Conservation (phyloP, 1,284 basidiomycete genomes). For the Coniferiporia weirii region DNA sequence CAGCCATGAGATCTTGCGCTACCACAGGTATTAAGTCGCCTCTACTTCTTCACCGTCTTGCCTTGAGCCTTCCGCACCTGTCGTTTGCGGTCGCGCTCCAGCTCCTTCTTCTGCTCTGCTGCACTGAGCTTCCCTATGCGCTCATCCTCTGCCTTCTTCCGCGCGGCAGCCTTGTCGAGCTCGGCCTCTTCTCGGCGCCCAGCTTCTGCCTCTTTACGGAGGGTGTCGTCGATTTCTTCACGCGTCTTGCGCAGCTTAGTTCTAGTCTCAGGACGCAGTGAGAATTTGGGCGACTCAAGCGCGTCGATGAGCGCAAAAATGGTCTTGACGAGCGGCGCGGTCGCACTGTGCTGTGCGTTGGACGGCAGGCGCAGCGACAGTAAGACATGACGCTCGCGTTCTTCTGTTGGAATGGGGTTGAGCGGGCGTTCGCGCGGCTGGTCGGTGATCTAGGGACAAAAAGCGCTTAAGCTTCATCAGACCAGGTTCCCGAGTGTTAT, state of each 20-base stretch:
- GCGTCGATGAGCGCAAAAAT: conserved; percentile 72
- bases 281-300: conserved; percentile 43
- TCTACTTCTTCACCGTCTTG: conserved; percentile 49
- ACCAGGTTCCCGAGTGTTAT: conserved; percentile 1
- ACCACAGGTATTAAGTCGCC: conserved; percentile 13
- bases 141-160: conserved; percentile 71
- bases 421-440: conserved; percentile 69
- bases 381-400: conserved; percentile 67
- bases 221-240: conserved; percentile 61
- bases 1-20: not conserved
- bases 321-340: conserved; percentile 57
- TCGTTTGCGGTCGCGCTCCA: conserved; percentile 75
- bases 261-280: conserved; percentile 75
- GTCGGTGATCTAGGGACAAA: conserved; percentile 61
- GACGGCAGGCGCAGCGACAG: conserved; percentile 59
- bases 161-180: conserved; percentile 49
- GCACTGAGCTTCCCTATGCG: conserved; percentile 67
- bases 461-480: conserved; percentile 11
- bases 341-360: conserved; percentile 42
- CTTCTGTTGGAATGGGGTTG: conserved; percentile 39
- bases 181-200: conserved; percentile 67
- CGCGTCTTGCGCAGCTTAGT: conserved; percentile 68
- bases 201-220: conserved; percentile 63
- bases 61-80: conserved; percentile 62
- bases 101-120: conserved; percentile 79